A percentile compares a stretch with the other conserved stretches of the same genome.
Conservation (phyloP, 805 yeast species). For the Zygotorulaspora chibaensis region DNA sequence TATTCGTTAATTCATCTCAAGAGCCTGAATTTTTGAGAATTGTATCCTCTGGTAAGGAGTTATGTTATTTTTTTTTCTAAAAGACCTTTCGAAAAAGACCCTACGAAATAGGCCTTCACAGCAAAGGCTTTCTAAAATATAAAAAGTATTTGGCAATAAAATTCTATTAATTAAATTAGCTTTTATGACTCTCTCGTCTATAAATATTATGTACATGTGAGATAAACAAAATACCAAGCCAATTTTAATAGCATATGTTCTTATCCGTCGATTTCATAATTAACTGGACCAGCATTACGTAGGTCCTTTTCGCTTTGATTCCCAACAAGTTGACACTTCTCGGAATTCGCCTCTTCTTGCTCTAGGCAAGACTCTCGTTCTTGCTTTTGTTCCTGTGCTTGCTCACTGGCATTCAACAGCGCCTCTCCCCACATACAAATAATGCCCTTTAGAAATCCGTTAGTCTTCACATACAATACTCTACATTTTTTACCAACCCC, state of each 20-base stretch:
- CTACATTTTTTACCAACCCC: constrained; percentile 45
- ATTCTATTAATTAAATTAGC: not conserved
- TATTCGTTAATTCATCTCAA: not conserved
- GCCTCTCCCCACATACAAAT: constrained; percentile 57
- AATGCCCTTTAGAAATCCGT: constrained; percentile 50
- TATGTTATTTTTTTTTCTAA: not conserved
- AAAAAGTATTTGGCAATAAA: not conserved
- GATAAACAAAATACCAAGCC: not conserved
- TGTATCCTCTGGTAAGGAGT: not conserved
- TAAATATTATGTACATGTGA: not conserved
- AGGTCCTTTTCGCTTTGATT: constrained; percentile 4
- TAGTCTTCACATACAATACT: constrained; percentile 40
- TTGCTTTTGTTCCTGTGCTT: not conserved
- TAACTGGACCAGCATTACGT: constrained; percentile 3
- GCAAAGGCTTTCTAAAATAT: too few species aligned
- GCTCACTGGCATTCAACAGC: constrained; percentile 27
- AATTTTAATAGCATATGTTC: not conserved
- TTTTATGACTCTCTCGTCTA: not conserved
- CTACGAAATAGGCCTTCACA: too few species aligned
- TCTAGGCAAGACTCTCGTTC: not conserved
- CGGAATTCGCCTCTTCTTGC: not conserved
- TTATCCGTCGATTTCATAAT: constrained; percentile 15
- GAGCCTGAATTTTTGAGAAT: not conserved
- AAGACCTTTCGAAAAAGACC: too few species aligned
- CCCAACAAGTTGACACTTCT: not conserved